Evolutionary conservation across 2,329 filamentous ascomycete genomes (phyloP).

Genomic region (Phaeoacremonium minimum): DNA sequence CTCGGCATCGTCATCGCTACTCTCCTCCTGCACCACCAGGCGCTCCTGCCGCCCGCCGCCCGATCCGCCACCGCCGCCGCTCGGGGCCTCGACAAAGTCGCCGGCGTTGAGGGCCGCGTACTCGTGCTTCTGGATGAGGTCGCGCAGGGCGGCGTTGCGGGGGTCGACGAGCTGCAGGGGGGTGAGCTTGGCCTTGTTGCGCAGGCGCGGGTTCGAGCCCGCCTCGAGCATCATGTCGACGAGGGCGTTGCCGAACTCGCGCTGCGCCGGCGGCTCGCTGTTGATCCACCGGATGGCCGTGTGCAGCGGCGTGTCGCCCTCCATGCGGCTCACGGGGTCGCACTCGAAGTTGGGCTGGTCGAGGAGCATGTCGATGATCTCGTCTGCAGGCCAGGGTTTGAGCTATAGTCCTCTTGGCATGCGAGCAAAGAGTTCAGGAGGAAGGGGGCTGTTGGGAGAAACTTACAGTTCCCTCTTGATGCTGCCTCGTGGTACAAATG

Average conservation of each 20-base stretch:
- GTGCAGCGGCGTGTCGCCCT: slow-evolving; percentile 77
- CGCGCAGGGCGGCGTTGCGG: slow-evolving; percentile 55
- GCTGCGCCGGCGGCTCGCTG: slow-evolving; percentile 57
- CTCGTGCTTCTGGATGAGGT: slow-evolving; percentile 66
- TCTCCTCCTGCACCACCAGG: slow-evolving; percentile 16
- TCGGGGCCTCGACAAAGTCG: slow-evolving; percentile 45
- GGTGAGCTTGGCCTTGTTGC: slow-evolving; percentile 71
- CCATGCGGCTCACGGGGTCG: slow-evolving; percentile 67
- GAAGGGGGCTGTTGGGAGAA: slow-evolving; percentile 1
- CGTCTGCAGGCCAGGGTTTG: slow-evolving; percentile 45
- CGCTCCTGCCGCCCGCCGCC: slow-evolving; percentile 10
- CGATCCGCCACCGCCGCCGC: slow-evolving; percentile 12
- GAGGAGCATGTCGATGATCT: slow-evolving; percentile 76
- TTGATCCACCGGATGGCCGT: slow-evolving; percentile 75
- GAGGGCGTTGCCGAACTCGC: slow-evolving; percentile 60
- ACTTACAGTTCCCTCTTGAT: slow-evolving; percentile 76
- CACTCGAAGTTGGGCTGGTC: slow-evolving; percentile 84
- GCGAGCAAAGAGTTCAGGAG: neutral
- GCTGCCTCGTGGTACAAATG: slow-evolving; percentile 88
- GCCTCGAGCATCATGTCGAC: slow-evolving; percentile 81
- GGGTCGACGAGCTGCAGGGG: slow-evolving; percentile 72
- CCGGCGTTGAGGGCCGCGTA: slow-evolving; percentile 56
- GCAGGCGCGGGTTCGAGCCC: slow-evolving; percentile 53
- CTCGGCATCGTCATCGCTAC: slow-evolving; percentile 52
- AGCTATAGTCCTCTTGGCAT: neutral